A percentile compares a stretch with the other conserved stretches of the same genome.
Conservation (phyloP, 345 rosid species). For the Mercurialis annua region DNA sequence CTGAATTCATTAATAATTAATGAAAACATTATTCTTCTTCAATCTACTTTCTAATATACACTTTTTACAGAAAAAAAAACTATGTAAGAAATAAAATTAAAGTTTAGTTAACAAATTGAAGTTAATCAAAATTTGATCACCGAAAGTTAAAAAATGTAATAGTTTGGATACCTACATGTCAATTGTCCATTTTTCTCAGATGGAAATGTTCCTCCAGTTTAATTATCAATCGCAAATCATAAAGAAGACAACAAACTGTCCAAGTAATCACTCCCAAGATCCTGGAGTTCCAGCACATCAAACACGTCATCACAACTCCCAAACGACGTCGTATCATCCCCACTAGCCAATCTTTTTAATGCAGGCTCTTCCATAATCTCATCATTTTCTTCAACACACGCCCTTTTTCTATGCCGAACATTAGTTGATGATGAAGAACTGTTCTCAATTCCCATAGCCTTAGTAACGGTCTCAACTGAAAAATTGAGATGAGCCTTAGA, state of each 20-base stretch:
- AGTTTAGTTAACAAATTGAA: too few relatives aligned
- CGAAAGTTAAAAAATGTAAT: too few relatives aligned
- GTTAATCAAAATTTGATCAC: too few relatives aligned
- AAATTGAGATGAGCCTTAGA: slow-evolving; percentile 66
- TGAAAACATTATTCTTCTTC: too few relatives aligned
- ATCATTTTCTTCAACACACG: slow-evolving; percentile 12
- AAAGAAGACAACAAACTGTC: slow-evolving; percentile 58
- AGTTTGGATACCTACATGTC: too few relatives aligned
- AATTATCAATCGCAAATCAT: slow-evolving; percentile 26
- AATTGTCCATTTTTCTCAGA: too few relatives aligned
- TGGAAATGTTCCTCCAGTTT: too few relatives aligned
- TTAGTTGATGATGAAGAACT: background rate
- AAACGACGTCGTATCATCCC: slow-evolving; percentile 16
- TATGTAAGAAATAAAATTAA: too few relatives aligned
- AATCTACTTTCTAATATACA: too few relatives aligned
- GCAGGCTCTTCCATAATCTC: slow-evolving; percentile 28
- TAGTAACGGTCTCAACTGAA: slow-evolving; percentile 48
- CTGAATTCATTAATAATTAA: too few relatives aligned
- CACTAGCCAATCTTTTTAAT: slow-evolving; percentile 29
- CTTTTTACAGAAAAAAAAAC: too few relatives aligned
- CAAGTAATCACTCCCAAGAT: slow-evolving; percentile 68
- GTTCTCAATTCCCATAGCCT: slow-evolving; percentile 36
- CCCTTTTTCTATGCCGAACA: slow-evolving; percentile 16
- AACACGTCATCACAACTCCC: slow-evolving; percentile 18
- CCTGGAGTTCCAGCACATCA: slow-evolving; percentile 58